Evolutionary conservation across 148 eudicot species (phyloP), one percentile per base, ranked within the genome.

Genomic region (Nepenthes gracilis): DNA sequence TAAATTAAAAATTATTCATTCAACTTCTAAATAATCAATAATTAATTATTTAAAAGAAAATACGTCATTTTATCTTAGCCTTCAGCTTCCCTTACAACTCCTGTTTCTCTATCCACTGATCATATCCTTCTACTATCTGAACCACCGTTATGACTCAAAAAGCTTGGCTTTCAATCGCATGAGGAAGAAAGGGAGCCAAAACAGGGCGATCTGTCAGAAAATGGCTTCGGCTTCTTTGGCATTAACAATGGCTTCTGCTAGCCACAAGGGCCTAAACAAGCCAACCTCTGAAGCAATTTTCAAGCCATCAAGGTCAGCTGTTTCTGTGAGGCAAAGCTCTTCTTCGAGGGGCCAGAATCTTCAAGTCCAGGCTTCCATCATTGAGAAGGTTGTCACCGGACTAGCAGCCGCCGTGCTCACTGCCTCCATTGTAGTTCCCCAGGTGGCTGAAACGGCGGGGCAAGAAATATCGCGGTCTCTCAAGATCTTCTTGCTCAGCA

Each of bases 211-310:
- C 7, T 7, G 43, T 3, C 43, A 40, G 57, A 53, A 2, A 70
- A 80, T 76, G 81, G 85, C 85, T 64, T 78, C 78, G 1, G 75
- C 75, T 59, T 70, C 78, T 55, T 73, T 78, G 83, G 76, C 81
- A 36, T 67, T 67, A 34, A 79, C 83, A 61, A 15, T 73, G 62
- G 70, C 65, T 50, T 32, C 43, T 9, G 43, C 71, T 15, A 63
- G 67, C 60, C 66, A 43, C n/a, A 51, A n/a, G 13, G 52, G 49
- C 9, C 34, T 34, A 4, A 56, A 66, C 55, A 74, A 67, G 43
- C 60, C 72, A 33, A 1, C 55, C n/a, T 36, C 55, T 23, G 61
- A 65, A 4, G 49, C 72, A 33, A 67, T 78, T 50, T 76, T 82
- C 54, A 76, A 61, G 66, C 86, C 86, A 58, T 48, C 78, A 61